These are phyloP conservation scores for Microbotryomycetes sp. DNA, from an alignment of 1,284 basidiomycete genomes.

Conservation along the genomic window DNA sequence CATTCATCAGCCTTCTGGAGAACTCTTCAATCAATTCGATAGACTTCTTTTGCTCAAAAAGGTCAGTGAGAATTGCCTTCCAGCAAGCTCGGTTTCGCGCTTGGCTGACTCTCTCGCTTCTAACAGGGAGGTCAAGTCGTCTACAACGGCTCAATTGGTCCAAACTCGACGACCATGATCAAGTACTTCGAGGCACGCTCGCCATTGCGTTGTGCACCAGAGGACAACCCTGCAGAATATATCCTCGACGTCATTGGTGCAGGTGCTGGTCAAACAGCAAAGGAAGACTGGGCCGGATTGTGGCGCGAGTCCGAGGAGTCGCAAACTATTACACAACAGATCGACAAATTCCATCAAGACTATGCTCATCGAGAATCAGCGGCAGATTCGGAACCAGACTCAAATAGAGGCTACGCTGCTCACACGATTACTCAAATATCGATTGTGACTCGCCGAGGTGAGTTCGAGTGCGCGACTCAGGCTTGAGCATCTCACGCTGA, in stretches of 20 bases:
- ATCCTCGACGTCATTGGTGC: slow-evolving; percentile 60
- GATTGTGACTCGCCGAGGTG: slow-evolving; percentile 28
- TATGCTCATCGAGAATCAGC: slow-evolving; percentile 23
- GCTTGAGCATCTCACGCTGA: too few relatives aligned
- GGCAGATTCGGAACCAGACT: slow-evolving; percentile 36
- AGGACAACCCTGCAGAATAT: slow-evolving; percentile 51
- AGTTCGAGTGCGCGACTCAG: background rate
- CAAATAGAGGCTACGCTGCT: slow-evolving; percentile 38
- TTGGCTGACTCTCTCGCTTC: background rate
- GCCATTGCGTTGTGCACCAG: slow-evolving; percentile 46
- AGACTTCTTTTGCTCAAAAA: slow-evolving; percentile 48
- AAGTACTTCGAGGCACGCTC: slow-evolving; percentile 52
- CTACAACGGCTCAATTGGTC: slow-evolving; percentile 54
- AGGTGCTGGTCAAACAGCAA: slow-evolving; percentile 57
- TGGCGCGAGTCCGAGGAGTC: slow-evolving; percentile 54
- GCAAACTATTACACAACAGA: slow-evolving; percentile 43
- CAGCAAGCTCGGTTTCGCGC: background rate
- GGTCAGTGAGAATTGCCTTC: background rate
- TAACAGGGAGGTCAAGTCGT: slow-evolving; percentile 47
- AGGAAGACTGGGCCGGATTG: slow-evolving; percentile 69
- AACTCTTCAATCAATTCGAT: slow-evolving; percentile 60
- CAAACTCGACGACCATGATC: slow-evolving; percentile 48
- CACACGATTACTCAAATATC: slow-evolving; percentile 35
- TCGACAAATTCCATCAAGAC: slow-evolving; percentile 43
- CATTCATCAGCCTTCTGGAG: slow-evolving; percentile 62